Evolutionary conservation across 148 eudicot species (phyloP).

Genomic region (Vaccinium vitisidaea): DNA sequence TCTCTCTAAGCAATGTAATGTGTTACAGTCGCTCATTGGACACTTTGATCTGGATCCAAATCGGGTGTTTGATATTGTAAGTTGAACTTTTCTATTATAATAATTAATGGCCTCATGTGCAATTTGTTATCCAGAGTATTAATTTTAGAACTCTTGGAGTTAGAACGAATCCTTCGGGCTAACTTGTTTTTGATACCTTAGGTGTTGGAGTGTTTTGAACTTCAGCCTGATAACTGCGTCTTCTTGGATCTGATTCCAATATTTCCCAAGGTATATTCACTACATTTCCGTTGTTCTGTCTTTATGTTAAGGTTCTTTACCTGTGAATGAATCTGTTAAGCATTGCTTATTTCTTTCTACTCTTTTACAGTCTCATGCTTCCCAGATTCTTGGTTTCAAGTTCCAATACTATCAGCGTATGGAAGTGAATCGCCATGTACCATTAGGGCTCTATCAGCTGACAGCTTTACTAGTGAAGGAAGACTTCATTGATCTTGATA

Average conservation of each 20-base stretch:
- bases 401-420: constrained; percentile 92
- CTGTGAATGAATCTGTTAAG: background rate
- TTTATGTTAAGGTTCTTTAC: background rate
- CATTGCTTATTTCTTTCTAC: constrained; percentile 4
- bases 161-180: background rate
- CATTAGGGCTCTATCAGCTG: constrained; percentile 80
- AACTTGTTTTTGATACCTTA: constrained; percentile 22
- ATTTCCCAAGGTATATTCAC: constrained; percentile 75
- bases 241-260: constrained; percentile 92
- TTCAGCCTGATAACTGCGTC: constrained; percentile 72
- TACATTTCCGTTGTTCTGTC: constrained; percentile 8
- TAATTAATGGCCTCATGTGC: background rate
- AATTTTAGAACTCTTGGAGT: background rate
- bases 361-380: constrained; percentile 87
- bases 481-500: constrained; percentile 87
- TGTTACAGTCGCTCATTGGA: constrained; percentile 90
- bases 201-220: constrained; percentile 97
- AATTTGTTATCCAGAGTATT: background rate
- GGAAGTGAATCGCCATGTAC: constrained; percentile 71
- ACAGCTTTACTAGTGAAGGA: constrained; percentile 89
- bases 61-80: constrained; percentile 97
- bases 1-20: constrained; percentile 13
- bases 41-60: constrained; percentile 99
- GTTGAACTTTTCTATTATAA: constrained; percentile 25
- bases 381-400: constrained; percentile 95